These are phyloP conservation scores for Penicillium nucicola DNA, from an alignment of 495 filamentous ascomycete genomes.

Conservation along the genomic window DNA sequence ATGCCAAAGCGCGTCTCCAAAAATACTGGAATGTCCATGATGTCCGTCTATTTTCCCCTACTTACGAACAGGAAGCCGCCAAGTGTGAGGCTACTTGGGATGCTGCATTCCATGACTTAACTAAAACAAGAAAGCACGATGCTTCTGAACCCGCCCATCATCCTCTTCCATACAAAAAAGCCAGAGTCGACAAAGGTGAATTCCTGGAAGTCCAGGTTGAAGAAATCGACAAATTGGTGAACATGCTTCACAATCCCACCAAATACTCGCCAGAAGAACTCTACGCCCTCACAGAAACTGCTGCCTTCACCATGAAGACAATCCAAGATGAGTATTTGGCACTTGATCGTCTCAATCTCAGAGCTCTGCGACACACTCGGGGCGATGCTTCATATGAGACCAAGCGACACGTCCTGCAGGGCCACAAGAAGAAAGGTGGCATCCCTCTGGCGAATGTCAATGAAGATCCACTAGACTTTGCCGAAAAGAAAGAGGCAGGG, in stretches of 20 bases:
- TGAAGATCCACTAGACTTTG: conserved; percentile 22
- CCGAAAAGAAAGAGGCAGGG: conserved; percentile 42
- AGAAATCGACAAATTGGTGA: conserved; percentile 29
- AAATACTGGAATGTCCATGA: conserved; percentile 58
- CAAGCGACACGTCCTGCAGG: conserved; percentile 15
- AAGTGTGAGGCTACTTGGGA: conserved; percentile 31
- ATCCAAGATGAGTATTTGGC: conserved; percentile 65
- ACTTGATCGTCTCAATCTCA: conserved; percentile 54
- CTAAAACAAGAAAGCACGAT: conserved; percentile 42
- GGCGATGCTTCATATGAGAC: conserved; percentile 5
- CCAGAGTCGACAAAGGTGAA: conserved; percentile 32
- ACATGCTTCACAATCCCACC: conserved; percentile 36
- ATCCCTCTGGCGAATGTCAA: conserved; percentile 18
- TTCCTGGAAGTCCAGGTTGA: conserved; percentile 40
- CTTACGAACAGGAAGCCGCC: conserved; percentile 29
- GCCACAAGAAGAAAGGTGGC: conserved; percentile 17
- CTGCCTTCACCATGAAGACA: conserved; percentile 47
- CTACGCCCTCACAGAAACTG: conserved; percentile 50
- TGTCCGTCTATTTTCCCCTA: conserved; percentile 41
- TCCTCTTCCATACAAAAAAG: conserved; percentile 40
- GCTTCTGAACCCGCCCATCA: conserved; percentile 41
- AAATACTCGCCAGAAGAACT: conserved; percentile 44
- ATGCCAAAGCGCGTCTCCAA: conserved; percentile 56
- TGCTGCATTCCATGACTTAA: conserved; percentile 23
- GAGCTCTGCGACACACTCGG: conserved; percentile 38